Base-by-base conservation (phyloP, 2,329 filamentous ascomycete species). In the Ophiostoma ulmi region DNA sequence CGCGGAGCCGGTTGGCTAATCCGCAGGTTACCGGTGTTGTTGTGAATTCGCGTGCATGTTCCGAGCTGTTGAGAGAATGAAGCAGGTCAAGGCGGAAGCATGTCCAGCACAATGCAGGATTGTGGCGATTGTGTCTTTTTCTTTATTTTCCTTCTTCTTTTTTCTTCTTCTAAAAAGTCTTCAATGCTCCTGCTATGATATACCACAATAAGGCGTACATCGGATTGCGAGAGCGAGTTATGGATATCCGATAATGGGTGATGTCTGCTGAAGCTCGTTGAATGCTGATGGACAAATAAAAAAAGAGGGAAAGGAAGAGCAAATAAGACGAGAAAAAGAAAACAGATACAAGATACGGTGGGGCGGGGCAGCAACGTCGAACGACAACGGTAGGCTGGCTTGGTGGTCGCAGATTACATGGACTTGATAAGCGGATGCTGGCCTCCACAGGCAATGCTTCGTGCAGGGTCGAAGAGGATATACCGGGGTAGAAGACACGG, bases 11-110 rank as follows among this genome's bases (percentile, higher is more conserved):
- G 35, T n/a, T 69, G 67, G 67, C 67, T 55, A 10, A 8, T 58
- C 67, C 67, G 67, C 67, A 61, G 67, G 67, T 69, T 69, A 69
- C 48, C 67, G 31, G 48, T 10, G 31, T 13, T 31, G 48, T 36
- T 13, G 52, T n/a, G 26, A 10, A n/a, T 36, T 52, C 52, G 48
- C 48, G 14, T 39, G 67, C 67, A 69, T 69, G 48, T 31, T 69
- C 48, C 35, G 67, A 31, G 22, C 52, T 65, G 35, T 26, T 38
- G 20, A 13, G 36, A 13, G 20, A 13, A 20, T 14, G 35, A n/a
- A 11, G 63, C n/a, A 20, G 36, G 20, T 39, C 7, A 65, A 65
- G 36, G 63, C 63, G 10, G 63, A 8, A 22, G 36, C 36, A 39
- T 65, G 20, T 26, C 20, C 63, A 41, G 38, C 17, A 65, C 20